Evolutionary conservation across 1,284 basidiomycete genomes (phyloP).

Genomic region (Irpex lacteus): DNA sequence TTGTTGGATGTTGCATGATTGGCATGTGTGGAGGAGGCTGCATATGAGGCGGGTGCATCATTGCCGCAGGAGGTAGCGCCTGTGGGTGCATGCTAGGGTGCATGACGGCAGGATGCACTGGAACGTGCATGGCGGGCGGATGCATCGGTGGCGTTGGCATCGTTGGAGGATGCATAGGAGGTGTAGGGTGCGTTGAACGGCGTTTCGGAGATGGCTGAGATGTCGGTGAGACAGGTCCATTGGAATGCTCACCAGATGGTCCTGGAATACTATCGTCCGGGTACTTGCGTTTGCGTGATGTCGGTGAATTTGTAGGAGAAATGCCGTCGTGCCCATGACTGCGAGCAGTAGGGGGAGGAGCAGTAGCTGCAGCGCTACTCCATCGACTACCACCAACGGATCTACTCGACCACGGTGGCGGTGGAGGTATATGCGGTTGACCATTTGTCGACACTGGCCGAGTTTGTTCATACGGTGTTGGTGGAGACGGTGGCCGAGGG

Average conservation of each 20-base stretch:
- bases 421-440: slow-evolving; percentile 40
- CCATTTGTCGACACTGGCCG: neutral
- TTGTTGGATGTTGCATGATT: neutral
- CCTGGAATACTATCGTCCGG: slow-evolving; percentile 33
- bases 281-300: slow-evolving; percentile 42
- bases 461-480: slow-evolving; percentile 30
- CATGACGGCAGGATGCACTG: slow-evolving; percentile 16
- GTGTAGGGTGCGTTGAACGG: slow-evolving; percentile 24
- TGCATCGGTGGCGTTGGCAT: slow-evolving; percentile 12
- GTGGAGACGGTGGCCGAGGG: slow-evolving; percentile 33
- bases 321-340: slow-evolving; percentile 17
- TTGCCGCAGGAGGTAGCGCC: neutral
- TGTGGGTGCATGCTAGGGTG: slow-evolving; percentile 8
- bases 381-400: slow-evolving; percentile 35
- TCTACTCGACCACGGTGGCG: slow-evolving; percentile 66
- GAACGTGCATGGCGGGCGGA: slow-evolving; percentile 1
- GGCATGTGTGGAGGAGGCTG: slow-evolving; percentile 19
- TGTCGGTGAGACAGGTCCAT: slow-evolving; percentile 11
- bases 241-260: slow-evolving; percentile 14
- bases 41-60: slow-evolving; percentile 17
- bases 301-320: slow-evolving; percentile 22
- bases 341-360: slow-evolving; percentile 26
- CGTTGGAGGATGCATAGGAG: slow-evolving; percentile 9
- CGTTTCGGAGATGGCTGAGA: slow-evolving; percentile 16
- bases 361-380: slow-evolving; percentile 29